phyloP scores from a whole-genome alignment of 768 basidiomycete genomes.

The Tulasnella sp. region DNA sequence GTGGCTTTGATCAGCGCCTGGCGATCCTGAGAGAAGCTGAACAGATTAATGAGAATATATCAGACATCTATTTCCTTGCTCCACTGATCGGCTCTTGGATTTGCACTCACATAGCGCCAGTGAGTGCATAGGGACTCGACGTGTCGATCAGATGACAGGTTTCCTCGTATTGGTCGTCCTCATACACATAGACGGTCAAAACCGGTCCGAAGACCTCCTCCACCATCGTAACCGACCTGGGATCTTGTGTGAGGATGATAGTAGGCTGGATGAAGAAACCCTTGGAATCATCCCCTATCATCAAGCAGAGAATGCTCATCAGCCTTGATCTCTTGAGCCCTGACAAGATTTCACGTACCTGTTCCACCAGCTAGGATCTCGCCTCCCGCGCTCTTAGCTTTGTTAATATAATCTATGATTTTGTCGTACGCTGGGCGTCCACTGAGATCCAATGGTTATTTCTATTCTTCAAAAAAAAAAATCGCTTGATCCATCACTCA shows the following conservation, averaged over 20 bases:
- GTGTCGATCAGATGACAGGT: slow-evolving; percentile 78
- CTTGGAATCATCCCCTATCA: slow-evolving; percentile 74
- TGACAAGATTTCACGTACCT: slow-evolving; percentile 32
- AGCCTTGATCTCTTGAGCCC: neutral
- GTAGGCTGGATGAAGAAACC: slow-evolving; percentile 95
- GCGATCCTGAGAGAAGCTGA: slow-evolving; percentile 75
- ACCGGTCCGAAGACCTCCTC: slow-evolving; percentile 98
- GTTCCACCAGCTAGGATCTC: slow-evolving; percentile 81
- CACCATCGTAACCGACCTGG: slow-evolving; percentile 75
- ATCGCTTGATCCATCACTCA: slow-evolving; percentile 27
- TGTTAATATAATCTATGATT: slow-evolving; percentile 67
- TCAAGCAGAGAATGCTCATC: neutral
- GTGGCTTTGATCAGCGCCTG: slow-evolving; percentile 68
- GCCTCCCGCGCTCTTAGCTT: slow-evolving; percentile 81
- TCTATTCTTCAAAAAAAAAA: neutral
- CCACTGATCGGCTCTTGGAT: neutral
- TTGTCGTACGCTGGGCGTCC: slow-evolving; percentile 83
- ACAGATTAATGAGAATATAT: neutral
- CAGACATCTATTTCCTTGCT: neutral
- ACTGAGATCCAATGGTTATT: slow-evolving; percentile 29
- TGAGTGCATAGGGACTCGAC: slow-evolving; percentile 81
- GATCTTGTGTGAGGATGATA: slow-evolving; percentile 84
- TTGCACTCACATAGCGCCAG: slow-evolving; percentile 78
- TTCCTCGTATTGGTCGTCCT: slow-evolving; percentile 76
- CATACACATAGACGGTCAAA: slow-evolving; percentile 81